Evolutionary conservation across 495 filamentous ascomycete species (phyloP), one percentile per base, ranked within the genome.

Genomic region (Viridothelium virens): DNA sequence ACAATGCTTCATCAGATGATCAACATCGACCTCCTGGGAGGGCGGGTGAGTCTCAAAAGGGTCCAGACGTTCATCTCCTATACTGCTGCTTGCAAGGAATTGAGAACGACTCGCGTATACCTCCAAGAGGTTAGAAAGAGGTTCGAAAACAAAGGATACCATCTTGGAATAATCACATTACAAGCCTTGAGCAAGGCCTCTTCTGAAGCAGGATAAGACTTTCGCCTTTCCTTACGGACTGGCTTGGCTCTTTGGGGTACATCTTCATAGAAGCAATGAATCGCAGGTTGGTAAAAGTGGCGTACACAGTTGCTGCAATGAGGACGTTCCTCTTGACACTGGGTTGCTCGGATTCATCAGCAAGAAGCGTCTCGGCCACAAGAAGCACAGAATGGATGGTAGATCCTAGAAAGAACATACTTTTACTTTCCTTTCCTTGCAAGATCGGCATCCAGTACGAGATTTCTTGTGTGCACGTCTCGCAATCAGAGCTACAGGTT

Each of bases 11-110:
- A 69, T 64, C 34, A 69, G 62, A 16, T 61, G 50, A 36, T 69
- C 65, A 39, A 69, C 56, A 18, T 48, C 63, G 25, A 65, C 38
- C 18, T 38, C 68, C 2, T 47, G 14, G 16, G 33, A 56, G 31
- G 34, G 16, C 7, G 68, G 68, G 7, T 63, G 46, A 1, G 68
- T 63, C 41, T 69, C 68, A 33, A 69, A 69, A 7, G 65, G 68
- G 50, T 69, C 68, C 31, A 69, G 39, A 18, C 61, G 61, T 46
- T 50, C 65, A 7, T 47, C 38, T 33, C 56, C 34, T 25, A 67
- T 6, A 14, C 11, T 38, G 10, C 36, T 4, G 3, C 61, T 65
- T 7, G 67, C 18, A 16, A 53, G 18, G 48, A 2, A 53, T 14
- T 1, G 48, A 5, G 48, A 25, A n/a, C 48, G 48, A 18, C 18